phyloP scores from a whole-genome alignment of 768 basidiomycete genomes.

The Strobilomyces echinocephalus region DNA sequence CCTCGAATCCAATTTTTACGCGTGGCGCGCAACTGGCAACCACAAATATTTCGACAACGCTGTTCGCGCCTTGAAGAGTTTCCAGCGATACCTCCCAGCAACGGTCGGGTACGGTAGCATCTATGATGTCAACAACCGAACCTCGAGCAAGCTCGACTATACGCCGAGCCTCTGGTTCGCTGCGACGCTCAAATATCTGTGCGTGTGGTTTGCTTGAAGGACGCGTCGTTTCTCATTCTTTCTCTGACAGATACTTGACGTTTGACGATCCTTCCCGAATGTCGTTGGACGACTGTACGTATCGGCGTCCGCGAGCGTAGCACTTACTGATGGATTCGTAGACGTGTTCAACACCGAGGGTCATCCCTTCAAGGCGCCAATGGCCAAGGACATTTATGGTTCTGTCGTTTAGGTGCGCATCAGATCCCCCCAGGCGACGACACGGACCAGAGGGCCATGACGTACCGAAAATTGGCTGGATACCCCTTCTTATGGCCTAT shows the following conservation, averaged over 20 bases:
- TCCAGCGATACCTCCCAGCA: conserved; percentile 48
- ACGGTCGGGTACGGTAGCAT: conserved; percentile 53
- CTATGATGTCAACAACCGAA: conserved; percentile 47
- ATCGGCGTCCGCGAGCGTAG: conserved; percentile 35
- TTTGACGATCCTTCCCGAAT: conserved; percentile 67
- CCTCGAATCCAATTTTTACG: conserved; percentile 77
- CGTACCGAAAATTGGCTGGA: too few species aligned
- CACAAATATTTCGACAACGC: conserved; percentile 65
- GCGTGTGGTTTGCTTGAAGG: conserved; percentile 8
- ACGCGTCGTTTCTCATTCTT: not conserved
- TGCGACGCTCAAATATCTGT: conserved; percentile 76
- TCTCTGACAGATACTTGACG: conserved; percentile 52
- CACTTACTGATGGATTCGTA: conserved; percentile 40
- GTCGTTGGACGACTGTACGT: conserved; percentile 58
- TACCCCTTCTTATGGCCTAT: too few species aligned
- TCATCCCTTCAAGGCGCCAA: conserved; percentile 62
- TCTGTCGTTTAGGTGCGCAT: too few species aligned
- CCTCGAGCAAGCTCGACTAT: conserved; percentile 47
- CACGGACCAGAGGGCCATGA: too few species aligned
- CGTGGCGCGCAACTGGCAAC: conserved; percentile 68
- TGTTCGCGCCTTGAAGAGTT: conserved; percentile 50
- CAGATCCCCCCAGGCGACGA: too few species aligned
- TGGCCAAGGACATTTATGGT: conserved; percentile 22
- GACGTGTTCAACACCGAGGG: conserved; percentile 72
- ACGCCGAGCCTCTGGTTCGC: conserved; percentile 69